Base-by-base conservation (phyloP, 352 stramenopile species). In the Phytophthora hybrid region DNA sequence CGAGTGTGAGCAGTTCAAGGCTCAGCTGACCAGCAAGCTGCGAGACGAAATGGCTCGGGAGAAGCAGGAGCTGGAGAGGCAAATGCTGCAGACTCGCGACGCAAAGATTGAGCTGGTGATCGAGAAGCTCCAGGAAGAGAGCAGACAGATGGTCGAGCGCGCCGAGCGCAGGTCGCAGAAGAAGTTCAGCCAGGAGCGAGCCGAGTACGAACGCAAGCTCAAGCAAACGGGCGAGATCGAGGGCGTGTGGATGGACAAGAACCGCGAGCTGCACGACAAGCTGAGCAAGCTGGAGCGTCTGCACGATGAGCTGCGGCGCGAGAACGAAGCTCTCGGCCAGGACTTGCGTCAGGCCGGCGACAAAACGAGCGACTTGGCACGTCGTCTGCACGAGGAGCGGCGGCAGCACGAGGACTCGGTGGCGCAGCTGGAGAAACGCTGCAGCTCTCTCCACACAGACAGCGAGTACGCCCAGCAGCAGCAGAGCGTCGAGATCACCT, bases 201-300 rank as follows among this genome's bases (percentile, higher is more conserved):
- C 79, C n/a, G 87, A 93, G 31, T 89, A 77, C 66, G 84, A 93
- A 67, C 83, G 85, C 57, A 91, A 93, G 63, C 79, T 92, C 63
- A 89, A 90, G 71, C 85, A 93, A 65, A 90, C 85, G 18, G 87
- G 77, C 66, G 85, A 95, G 65, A 87, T 93, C n/a, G 87, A 94
- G 23, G 74, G 73, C 34, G 85, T 92, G n/a, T 95, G 88, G 88
- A 93, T 95, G 86, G 88, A 93, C 44, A 93, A 95, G 78, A 93
- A 91, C 66, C 82, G 85, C 18, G 86, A 93, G 66, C 69, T 95
- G 41, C 86, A 91, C 65, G 88, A 92, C 44, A 91, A 92, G 54
- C 64, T 89, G 39, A 74, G 72, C 59, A 84, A 81, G 26, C 63
- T 93, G 47, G 83, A 93, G 51, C 67, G 79, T 13, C 53, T 63